Evolutionary conservation across 371 early-diverging fungal species (phyloP).

Genomic region (Syncephalastrum racemosum): DNA sequence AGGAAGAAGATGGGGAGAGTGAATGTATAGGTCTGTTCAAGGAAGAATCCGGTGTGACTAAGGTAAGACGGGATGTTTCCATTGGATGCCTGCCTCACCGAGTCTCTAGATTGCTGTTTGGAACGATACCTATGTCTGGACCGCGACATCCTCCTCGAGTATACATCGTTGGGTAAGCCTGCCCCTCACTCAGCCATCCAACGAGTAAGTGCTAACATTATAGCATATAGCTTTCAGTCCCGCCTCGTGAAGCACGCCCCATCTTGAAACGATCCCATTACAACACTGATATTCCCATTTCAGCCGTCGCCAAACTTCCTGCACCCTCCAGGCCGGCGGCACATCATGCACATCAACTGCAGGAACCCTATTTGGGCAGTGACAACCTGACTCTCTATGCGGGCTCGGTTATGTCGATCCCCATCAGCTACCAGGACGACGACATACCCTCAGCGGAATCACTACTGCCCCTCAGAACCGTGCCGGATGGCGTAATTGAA

Average conservation of each 20-base stretch:
- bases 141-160: slow-evolving; percentile 80
- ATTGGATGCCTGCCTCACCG: not conserved
- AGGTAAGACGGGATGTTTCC: slow-evolving; percentile 40
- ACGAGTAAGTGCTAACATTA: not conserved
- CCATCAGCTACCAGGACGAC: slow-evolving; percentile 51
- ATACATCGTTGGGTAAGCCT: slow-evolving; percentile 83
- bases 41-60: slow-evolving; percentile 80
- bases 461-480: slow-evolving; percentile 36
- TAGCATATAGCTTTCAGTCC: slow-evolving; percentile 51
- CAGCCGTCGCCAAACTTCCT: slow-evolving; percentile 44
- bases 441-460: slow-evolving; percentile 39
- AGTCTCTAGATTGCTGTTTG: slow-evolving; percentile 63
- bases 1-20: slow-evolving; percentile 47
- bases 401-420: slow-evolving; percentile 50
- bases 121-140: slow-evolving; percentile 87
- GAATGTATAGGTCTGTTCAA: slow-evolving; percentile 86
- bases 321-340: slow-evolving; percentile 14
- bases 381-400: slow-evolving; percentile 46
- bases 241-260: slow-evolving; percentile 45
- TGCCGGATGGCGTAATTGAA: slow-evolving; percentile 39
- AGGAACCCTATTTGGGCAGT: slow-evolving; percentile 38
- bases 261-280: slow-evolving; percentile 46
- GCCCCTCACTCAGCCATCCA: too few relatives aligned
- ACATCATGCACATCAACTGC: slow-evolving; percentile 13
- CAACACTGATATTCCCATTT: slow-evolving; percentile 43